Evolutionary conservation across 345 rosid species (phyloP).

Genomic region (Cardamine chenopodiifolia): DNA sequence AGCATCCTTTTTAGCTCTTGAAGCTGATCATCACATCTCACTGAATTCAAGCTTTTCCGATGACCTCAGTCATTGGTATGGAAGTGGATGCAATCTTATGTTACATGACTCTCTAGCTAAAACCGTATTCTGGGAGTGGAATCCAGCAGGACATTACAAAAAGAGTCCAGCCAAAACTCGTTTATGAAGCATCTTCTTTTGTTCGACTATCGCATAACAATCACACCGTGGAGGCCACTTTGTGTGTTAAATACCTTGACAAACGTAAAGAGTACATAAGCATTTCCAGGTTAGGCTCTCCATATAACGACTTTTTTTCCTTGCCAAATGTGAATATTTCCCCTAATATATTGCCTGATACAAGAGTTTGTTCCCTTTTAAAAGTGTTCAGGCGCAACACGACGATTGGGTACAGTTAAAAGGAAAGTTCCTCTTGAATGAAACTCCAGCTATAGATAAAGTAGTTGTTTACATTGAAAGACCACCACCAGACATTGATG

Average conservation of each 20-base stretch:
- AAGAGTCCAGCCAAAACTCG: constrained; percentile 70
- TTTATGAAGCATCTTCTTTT: constrained; percentile 67
- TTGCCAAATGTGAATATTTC: background rate
- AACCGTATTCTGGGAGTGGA: constrained; percentile 83
- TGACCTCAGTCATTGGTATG: constrained; percentile 84
- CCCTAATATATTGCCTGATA: constrained; percentile 1
- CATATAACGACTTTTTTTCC: background rate
- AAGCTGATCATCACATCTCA: constrained; percentile 59
- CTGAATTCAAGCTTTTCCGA: constrained; percentile 76
- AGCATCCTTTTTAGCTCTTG: constrained; percentile 39
- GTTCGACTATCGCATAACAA: constrained; percentile 69
- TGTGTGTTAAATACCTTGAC: constrained; percentile 71
- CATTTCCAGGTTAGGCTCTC: constrained; percentile 67
- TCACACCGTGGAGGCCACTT: constrained; percentile 62
- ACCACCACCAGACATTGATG: constrained; percentile 82
- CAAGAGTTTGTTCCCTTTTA: constrained; percentile 10
- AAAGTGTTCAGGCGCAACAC: constrained; percentile 78
- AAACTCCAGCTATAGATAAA: constrained; percentile 53
- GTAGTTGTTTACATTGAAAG: constrained; percentile 85
- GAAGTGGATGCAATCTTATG: constrained; percentile 80
- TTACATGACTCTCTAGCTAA: constrained; percentile 72
- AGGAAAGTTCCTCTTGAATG: constrained; percentile 90
- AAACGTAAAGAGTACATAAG: constrained; percentile 75
- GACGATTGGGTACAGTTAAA: constrained; percentile 74
- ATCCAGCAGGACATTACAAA: constrained; percentile 85